Conservation (phyloP, 2,329 filamentous ascomycete genomes). For the Emericellopsis cladophorae region DNA sequence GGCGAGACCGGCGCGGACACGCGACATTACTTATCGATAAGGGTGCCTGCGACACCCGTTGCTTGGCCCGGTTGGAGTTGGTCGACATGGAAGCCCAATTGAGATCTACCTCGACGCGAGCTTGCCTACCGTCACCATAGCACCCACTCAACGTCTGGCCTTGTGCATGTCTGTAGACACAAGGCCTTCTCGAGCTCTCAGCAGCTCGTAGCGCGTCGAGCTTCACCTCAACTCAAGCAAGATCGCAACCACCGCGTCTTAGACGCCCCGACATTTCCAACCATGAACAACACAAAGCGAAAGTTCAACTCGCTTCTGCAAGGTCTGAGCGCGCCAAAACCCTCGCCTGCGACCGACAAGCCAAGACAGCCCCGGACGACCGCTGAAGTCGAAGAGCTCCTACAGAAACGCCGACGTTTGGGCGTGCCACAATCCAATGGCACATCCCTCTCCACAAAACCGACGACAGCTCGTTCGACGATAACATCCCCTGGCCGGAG, state of each 20-base stretch:
- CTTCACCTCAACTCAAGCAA: too few species aligned
- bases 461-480: slow-evolving; percentile 5
- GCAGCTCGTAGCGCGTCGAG: too few species aligned
- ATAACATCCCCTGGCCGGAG: slow-evolving; percentile 10
- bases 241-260: too few species aligned
- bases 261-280: slow-evolving; percentile 4
- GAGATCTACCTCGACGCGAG: too few species aligned
- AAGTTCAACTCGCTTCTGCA: slow-evolving; percentile 71
- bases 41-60: background rate
- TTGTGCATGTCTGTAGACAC: too few species aligned
- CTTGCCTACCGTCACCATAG: too few species aligned
- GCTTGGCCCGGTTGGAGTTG: background rate
- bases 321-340: slow-evolving; percentile 35
- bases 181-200: too few species aligned
- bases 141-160: too few species aligned
- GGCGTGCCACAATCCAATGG: slow-evolving; percentile 14
- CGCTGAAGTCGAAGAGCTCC: slow-evolving; percentile 23
- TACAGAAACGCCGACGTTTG: slow-evolving; percentile 40
- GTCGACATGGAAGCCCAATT: background rate
- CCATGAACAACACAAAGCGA: slow-evolving; percentile 67
- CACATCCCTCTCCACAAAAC: background rate
- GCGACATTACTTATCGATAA: too few species aligned
- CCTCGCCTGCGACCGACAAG: slow-evolving; percentile 33
- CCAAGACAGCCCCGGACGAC: slow-evolving; percentile 3
- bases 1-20: too few species aligned